Evolutionary conservation across 768 basidiomycete genomes (phyloP), one percentile per base, ranked within the genome.

Genomic region (Hygrophoropsis aurantiaca): DNA sequence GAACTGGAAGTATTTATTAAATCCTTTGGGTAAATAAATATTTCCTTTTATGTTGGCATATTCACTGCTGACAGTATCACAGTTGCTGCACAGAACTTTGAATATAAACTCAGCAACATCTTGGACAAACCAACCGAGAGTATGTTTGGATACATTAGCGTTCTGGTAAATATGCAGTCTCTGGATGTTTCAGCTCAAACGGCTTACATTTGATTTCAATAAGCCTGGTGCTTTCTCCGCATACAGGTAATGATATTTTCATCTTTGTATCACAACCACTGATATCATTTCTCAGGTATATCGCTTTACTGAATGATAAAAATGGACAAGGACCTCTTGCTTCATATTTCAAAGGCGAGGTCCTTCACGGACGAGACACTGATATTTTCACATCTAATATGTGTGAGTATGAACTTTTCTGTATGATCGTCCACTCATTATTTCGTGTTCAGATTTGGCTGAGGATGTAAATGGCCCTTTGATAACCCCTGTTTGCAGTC

Each of bases 341-440:
- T 11, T 94, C 94, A 13, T 99, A 99, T 65, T 99, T 99, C 76
- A 90, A 97, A 62, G 97, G 97, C 8, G 97, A 99, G 63, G 77
- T 87, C 18, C 66, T 91, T 20, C 84, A 87, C 54, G 90, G 89
- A 9, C 79, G 82, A 23, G 87, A 90, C 59, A 88, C 90, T 0
- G 91, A 94, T 59, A 92, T 95, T 37, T 94, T 94, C 66, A 94
- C 91, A 4, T 93, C 93, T 7, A 97, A 97, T 58, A 95, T 95
- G 93, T 97, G 88, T 89, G 68, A 44, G 84, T 74, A 3, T 23
- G 2, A 45, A 37, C 5, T 23, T 25, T 40, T n/a, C 40, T 39
- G 42, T n/a, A 32, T 13, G 27, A 32, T 5, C 30, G 2, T 26
- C 25, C 36, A 21, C 49, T 59, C 46, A 55, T 30, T 49, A 37